Percentiles rank a stretch among this genome's conserved stretches.
Evolutionary conservation across 768 basidiomycete genomes (phyloP).

Genomic region (Cystobasidium onofrii): DNA sequence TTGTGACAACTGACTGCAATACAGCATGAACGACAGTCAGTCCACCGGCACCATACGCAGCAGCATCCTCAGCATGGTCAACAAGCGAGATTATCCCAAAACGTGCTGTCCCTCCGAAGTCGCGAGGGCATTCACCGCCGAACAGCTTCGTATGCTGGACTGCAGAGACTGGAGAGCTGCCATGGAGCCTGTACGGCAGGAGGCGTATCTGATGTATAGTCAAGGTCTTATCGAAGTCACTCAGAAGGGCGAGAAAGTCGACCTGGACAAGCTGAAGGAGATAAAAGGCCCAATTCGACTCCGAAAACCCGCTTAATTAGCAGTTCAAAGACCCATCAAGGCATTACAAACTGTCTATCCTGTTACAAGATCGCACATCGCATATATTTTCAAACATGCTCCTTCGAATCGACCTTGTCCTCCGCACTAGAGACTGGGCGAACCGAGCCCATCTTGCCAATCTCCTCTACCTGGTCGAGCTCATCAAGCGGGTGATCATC

Average conservation of each 20-base stretch:
- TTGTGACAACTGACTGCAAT: too few species aligned
- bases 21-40: not conserved
- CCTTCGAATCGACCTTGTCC: conserved; percentile 1
- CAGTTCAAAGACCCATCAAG: too few species aligned
- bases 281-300: conserved; percentile 18
- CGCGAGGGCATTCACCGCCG: conserved; percentile 1
- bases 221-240: conserved; percentile 6
- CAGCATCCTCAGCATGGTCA: conserved; percentile 3
- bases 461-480: not conserved
- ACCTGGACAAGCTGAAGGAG: not conserved
- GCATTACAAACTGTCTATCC: too few species aligned
- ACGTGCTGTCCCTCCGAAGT: conserved; percentile 27
- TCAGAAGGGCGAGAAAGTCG: conserved; percentile 18
- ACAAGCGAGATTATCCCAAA: conserved; percentile 17
- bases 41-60: not conserved
- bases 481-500: conserved; percentile 1
- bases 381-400: not conserved
- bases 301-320: not conserved
- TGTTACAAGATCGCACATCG: not conserved
- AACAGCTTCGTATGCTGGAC: not conserved
- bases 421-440: not conserved
- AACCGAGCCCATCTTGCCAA: not conserved
- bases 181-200: not conserved
- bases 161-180: conserved; percentile 20
- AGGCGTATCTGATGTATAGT: not conserved